Conservation (phyloP, 148 eudicot species). For the Arctostaphylos glauca region DNA sequence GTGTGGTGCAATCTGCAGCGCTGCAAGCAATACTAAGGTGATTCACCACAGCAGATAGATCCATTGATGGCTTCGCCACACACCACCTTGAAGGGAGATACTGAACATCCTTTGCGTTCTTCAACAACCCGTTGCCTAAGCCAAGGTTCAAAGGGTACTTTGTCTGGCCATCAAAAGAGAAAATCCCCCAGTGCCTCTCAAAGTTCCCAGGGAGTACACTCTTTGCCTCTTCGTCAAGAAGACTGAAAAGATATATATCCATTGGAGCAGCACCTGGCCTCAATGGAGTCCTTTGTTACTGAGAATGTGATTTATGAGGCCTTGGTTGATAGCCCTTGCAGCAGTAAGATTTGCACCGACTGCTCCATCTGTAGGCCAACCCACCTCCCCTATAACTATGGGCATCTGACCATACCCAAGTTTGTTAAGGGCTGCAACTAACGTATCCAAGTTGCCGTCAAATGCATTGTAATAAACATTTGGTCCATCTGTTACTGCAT, state of each 20-base stretch:
- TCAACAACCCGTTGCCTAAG: conserved; percentile 45
- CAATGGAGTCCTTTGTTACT: conserved; percentile 72
- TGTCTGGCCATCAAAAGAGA: conserved; percentile 85
- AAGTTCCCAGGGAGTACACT: conserved; percentile 75
- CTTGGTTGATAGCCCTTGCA: conserved; percentile 77
- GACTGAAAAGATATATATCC: conserved; percentile 73
- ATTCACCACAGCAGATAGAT: conserved; percentile 46
- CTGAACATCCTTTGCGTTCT: conserved; percentile 60
- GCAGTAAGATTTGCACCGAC: conserved; percentile 70
- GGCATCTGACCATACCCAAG: conserved; percentile 74
- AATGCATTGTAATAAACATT: conserved; percentile 72
- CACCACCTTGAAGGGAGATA: conserved; percentile 88
- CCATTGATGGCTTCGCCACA: conserved; percentile 61
- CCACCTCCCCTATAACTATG: conserved; percentile 76
- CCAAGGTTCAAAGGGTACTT: conserved; percentile 73
- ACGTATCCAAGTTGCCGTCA: conserved; percentile 84
- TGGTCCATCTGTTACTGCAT: conserved; percentile 67
- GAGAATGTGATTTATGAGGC: conserved; percentile 59
- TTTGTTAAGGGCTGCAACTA: conserved; percentile 65
- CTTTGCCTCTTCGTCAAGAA: conserved; percentile 77
- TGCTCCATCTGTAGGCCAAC: conserved; percentile 91
- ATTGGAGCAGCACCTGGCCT: conserved; percentile 67
- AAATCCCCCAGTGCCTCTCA: conserved; percentile 89
- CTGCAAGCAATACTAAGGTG: conserved; percentile 69
- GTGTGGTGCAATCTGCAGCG: conserved; percentile 70